Base-by-base conservation (phyloP, 1,284 basidiomycete species). In the Xerocomus amazonicus region DNA sequence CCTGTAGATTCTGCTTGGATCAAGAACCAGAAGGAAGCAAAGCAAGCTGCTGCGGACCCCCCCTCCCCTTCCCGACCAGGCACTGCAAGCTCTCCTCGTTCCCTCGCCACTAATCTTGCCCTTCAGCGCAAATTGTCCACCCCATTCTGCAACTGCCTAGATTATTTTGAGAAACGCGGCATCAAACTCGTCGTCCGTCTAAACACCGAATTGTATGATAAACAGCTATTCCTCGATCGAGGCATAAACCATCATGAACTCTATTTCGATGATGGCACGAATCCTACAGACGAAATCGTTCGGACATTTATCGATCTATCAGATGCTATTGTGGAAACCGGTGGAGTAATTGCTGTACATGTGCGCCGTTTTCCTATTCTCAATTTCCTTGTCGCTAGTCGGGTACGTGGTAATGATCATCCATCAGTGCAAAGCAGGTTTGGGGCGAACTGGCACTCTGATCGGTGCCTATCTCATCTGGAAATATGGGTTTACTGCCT, bases 401-500 rank as follows among this genome's bases (percentile, higher is more conserved):
- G 51, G 47, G 39, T 50, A 35, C 43, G 34, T 63, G 34, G 50
- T 62, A 62, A 62, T 50, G 42, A 46, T 52, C 49, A 43, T 50
- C 43, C 16, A 16, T 31, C 59, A 97, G 84, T 97, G 93, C 70
- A 97, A 97, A 76, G 93, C 93, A 43, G 93, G 93, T 19, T 77
- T 97, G 17, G 93, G 93, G 19, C 80, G 93, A 44, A 97, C 93
- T 3, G 96, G 97, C 4, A 96, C 95, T 4, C 75, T 99, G 53
- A 96, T 99, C 55, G 94, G 94, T 43, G 97, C 97, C 3, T 99
- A 98, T 75, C 79, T 99, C 50, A 91, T 97, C 58, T 99, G 97
- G 90, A 97, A 97, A 73, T 95, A 98, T 63, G 90, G 90, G n/a
- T 99, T 99, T 66, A 93, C 93, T n/a, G 95, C 96, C 0, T 84